Evolutionary conservation across 2,329 filamentous ascomycete genomes (phyloP).

Genomic region (Lecanicillium sp.): DNA sequence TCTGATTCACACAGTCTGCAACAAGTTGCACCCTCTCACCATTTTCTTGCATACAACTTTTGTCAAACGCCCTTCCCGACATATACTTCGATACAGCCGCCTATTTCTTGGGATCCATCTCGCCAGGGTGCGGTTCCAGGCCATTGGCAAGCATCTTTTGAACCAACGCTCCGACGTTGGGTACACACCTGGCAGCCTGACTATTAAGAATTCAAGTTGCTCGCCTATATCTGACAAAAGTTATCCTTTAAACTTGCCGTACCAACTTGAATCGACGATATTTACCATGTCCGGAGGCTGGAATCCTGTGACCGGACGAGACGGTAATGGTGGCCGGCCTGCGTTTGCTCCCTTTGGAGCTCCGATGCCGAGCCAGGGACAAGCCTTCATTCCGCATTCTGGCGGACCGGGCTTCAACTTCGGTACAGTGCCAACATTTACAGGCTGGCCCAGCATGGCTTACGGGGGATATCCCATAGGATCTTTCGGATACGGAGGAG

Average conservation of each 20-base stretch:
- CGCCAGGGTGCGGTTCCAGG: slow-evolving; percentile 22
- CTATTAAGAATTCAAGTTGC: slow-evolving; percentile 9
- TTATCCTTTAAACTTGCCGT: no score
- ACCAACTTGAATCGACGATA: neutral
- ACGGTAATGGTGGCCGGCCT: slow-evolving; percentile 23
- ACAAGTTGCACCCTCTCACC: neutral
- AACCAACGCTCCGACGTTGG: slow-evolving; percentile 15
- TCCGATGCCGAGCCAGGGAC: slow-evolving; percentile 24
- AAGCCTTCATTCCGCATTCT: slow-evolving; percentile 28
- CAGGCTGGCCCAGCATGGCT: slow-evolving; percentile 15
- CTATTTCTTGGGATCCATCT: slow-evolving; percentile 19
- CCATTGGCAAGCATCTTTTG: slow-evolving; percentile 26
- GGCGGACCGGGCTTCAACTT: slow-evolving; percentile 28
- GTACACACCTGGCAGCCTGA: slow-evolving; percentile 28
- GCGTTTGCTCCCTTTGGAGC: slow-evolving; percentile 23
- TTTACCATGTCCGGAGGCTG: slow-evolving; percentile 28
- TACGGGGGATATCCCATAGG: slow-evolving; percentile 17
- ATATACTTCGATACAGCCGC: slow-evolving; percentile 7
- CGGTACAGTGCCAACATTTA: slow-evolving; percentile 15
- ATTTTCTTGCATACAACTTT: neutral
- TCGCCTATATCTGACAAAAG: no score
- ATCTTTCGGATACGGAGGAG: neutral
- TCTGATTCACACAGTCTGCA: neutral
- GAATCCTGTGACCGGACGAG: slow-evolving; percentile 31
- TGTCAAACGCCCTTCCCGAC: slow-evolving; percentile 5